phyloP scores from a whole-genome alignment of 331 rosid species.

The Dryas integrifolia region DNA sequence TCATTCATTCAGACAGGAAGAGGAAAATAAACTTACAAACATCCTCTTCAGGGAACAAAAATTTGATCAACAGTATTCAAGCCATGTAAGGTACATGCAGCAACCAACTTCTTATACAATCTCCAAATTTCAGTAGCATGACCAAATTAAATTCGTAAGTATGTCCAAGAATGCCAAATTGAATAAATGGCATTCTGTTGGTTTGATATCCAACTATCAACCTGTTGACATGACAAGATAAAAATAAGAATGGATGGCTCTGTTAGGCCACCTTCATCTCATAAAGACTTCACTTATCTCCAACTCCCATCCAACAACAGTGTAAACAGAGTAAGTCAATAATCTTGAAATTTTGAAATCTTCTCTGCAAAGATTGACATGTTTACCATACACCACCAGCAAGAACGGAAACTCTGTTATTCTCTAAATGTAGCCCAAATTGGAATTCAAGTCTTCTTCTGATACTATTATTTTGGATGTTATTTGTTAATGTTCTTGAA shows the following conservation, averaged over 20 bases:
- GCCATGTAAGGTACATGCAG: background rate
- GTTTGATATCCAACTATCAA: background rate
- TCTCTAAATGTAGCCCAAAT: background rate
- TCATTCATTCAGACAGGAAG: background rate
- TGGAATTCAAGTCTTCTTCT: background rate
- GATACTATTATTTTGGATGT: background rate
- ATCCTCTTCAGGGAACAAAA: background rate
- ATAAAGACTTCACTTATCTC: background rate
- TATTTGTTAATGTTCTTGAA: no score
- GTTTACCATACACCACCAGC: background rate
- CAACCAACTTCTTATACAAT: background rate
- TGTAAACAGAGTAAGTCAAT: background rate
- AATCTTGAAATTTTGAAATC: background rate
- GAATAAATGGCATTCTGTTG: background rate
- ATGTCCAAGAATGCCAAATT: background rate
- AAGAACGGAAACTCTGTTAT: background rate
- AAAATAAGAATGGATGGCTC: background rate
- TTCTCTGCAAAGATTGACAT: background rate
- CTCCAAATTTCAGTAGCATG: background rate
- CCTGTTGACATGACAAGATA: background rate
- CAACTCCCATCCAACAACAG: background rate
- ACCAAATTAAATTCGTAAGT: background rate
- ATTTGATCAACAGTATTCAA: background rate
- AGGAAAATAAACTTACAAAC: slow-evolving; percentile 1
- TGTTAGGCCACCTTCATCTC: background rate